A percentile compares a stretch with the other conserved stretches of the same genome.
phyloP scores from a whole-genome alignment of 2,329 filamentous ascomycete genomes.

The Colletotrichum sp. region DNA sequence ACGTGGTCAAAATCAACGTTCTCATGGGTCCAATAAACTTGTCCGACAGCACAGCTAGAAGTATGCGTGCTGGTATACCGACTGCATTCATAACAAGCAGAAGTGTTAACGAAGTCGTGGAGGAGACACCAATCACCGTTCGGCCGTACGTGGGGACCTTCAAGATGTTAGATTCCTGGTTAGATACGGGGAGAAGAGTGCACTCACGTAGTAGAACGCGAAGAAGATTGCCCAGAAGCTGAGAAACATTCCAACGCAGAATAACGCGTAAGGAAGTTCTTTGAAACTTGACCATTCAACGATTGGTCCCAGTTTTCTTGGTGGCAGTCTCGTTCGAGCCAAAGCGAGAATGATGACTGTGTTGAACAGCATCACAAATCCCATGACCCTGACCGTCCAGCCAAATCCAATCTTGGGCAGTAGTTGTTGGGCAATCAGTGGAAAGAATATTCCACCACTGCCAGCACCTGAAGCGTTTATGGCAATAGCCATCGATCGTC shows the following conservation, averaged over 20 bases:
- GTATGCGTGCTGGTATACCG: constrained; percentile 7
- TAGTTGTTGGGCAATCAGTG: constrained; percentile 29
- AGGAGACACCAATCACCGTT: not conserved
- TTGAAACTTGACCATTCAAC: not conserved
- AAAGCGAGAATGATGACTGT: not conserved
- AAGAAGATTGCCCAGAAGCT: constrained; percentile 47
- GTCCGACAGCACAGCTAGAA: constrained; percentile 15
- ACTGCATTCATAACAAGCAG: constrained; percentile 13
- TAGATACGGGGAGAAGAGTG: not conserved
- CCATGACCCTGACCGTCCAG: constrained; percentile 14
- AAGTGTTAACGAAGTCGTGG: not conserved
- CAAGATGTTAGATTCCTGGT: not conserved
- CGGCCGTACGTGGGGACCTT: not conserved
- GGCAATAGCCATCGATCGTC: constrained; percentile 63
- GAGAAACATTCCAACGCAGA: not conserved
- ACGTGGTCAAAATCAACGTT: not conserved
- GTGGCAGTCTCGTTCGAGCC: not conserved
- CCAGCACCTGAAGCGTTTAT: constrained; percentile 64
- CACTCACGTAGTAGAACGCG: constrained; percentile 59
- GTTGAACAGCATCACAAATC: constrained; percentile 1
- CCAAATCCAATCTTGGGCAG: not conserved
- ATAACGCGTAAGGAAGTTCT: constrained; percentile 27
- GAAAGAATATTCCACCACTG: constrained; percentile 69
- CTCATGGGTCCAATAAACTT: constrained; percentile 15
- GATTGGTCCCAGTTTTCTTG: not conserved